Evolutionary conservation across 2,329 filamentous ascomycete species (phyloP), one percentile per base, ranked within the genome.

Genomic region (Chaetoscypha palmicola): DNA sequence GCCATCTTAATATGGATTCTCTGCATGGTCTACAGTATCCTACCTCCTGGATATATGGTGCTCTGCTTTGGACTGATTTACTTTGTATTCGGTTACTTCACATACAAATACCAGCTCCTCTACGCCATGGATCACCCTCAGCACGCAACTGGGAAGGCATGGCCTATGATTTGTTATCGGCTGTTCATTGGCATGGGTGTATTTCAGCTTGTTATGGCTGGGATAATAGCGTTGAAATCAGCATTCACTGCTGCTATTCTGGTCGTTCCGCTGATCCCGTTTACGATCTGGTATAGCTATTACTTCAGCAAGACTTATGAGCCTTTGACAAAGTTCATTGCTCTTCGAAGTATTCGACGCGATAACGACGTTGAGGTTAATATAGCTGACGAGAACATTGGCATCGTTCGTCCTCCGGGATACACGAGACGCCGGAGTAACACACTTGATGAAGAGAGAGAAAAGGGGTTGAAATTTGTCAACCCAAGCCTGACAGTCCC

Each of bases 111-210:
- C 66, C 94, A 98, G 68, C 72, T 98, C 3, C 73, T 98, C 3
- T 98, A 98, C 64, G 89, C 92, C 23, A 98, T 98, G 92, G 90
- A 97, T 58, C 91, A 97, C 62, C 86, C 88, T 12, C 88, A 94
- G 59, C 89, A 95, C 61, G 88, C 89, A 12, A 97, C 91, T 0
- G 94, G 94, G 16, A 81, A 84, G 49, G 89, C 90, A 3, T 98
- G 92, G 92, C 83, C 86, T 38, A 94, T 98, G 76, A 95, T 98
- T 50, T 95, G 89, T 66, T 88, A 92, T 60, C 86, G 92, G 26
- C 76, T 96, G 47, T 78, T 97, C 44, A 70, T 96, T 19, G 92
- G 92, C 1, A 68, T 96, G 8, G 68, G 94, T 2, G 78, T 97
- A 32, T 96, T 96, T 59, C 89, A 98, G 64, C 66, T 94, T 17